Evolutionary conservation across 176 grass and related monocot species (phyloP).

Genomic region (Carex cristatella): DNA sequence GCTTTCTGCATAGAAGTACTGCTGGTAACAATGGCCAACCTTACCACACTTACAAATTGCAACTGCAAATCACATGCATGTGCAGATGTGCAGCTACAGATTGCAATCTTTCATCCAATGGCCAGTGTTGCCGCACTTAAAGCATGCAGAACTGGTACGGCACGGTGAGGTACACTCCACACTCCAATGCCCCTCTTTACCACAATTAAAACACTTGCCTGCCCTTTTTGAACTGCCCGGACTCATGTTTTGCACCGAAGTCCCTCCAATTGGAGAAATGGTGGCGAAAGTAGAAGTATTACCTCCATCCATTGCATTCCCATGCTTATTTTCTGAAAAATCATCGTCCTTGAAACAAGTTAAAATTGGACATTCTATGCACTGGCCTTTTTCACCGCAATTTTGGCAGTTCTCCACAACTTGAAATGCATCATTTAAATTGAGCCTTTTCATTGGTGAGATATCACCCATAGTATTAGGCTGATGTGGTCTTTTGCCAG

Average conservation of each 20-base stretch:
- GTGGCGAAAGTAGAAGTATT: background rate
- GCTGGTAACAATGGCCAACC: background rate
- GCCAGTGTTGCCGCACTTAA: slow-evolving; percentile 1
- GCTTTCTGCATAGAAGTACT: background rate
- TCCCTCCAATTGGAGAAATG: background rate
- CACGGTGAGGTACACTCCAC: background rate
- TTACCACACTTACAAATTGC: background rate
- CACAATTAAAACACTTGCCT: slow-evolving; percentile 17
- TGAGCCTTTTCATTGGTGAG: slow-evolving; percentile 20
- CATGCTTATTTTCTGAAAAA: background rate
- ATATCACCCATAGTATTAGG: background rate
- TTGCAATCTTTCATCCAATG: slow-evolving; percentile 21
- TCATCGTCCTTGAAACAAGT: slow-evolving; percentile 2
- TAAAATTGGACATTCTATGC: background rate
- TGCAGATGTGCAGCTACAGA: background rate
- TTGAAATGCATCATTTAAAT: background rate
- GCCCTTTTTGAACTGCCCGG: background rate
- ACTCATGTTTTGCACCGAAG: background rate
- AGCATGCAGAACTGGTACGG: background rate
- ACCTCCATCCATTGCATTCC: background rate
- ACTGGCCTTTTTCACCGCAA: background rate
- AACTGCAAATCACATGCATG: background rate
- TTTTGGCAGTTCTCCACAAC: background rate
- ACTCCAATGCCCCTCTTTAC: slow-evolving; percentile 5
- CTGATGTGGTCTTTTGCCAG: slow-evolving; percentile 1